Conservation (phyloP, 306 rosid genomes). For the Sicyos baderoa region DNA sequence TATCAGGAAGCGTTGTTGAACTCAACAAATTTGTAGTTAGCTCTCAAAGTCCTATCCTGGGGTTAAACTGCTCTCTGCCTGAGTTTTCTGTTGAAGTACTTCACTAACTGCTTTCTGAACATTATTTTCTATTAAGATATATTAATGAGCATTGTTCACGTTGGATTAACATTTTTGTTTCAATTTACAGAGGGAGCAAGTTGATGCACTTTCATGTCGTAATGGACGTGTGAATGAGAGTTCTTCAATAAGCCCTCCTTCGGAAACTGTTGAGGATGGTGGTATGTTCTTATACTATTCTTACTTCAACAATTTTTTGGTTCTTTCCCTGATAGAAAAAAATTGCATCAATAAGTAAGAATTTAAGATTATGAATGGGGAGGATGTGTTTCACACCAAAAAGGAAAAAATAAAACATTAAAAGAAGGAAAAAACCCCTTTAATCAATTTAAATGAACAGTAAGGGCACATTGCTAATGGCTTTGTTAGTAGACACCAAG, state of each 20-base stretch:
- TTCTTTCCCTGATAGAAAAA: background rate
- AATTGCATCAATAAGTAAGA: background rate
- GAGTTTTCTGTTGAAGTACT: slow-evolving; percentile 49
- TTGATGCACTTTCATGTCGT: slow-evolving; percentile 44
- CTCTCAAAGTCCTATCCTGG: slow-evolving; percentile 28
- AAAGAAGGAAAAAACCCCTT: background rate
- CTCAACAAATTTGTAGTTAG: slow-evolving; percentile 29
- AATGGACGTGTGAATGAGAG: slow-evolving; percentile 41
- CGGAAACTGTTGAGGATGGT: slow-evolving; percentile 44
- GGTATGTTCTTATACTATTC: slow-evolving; percentile 31
- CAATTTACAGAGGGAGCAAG: slow-evolving; percentile 42
- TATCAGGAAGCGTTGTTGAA: slow-evolving; percentile 20
- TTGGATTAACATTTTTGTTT: background rate
- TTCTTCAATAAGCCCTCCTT: slow-evolving; percentile 48
- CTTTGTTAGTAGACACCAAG: background rate
- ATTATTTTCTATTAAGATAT: slow-evolving; percentile 14
- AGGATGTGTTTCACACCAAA: background rate
- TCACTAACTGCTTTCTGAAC: slow-evolving; percentile 21
- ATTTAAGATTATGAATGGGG: background rate
- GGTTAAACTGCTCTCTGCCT: slow-evolving; percentile 32
- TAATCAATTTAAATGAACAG: background rate
- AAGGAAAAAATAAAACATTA: background rate
- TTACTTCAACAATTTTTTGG: slow-evolving; percentile 22
- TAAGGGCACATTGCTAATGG: background rate
- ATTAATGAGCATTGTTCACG: slow-evolving; percentile 6